Evolutionary conservation across 495 filamentous ascomycete genomes (phyloP), one percentile per base, ranked within the genome.

Genomic region (Hypoxylon perforatum): DNA sequence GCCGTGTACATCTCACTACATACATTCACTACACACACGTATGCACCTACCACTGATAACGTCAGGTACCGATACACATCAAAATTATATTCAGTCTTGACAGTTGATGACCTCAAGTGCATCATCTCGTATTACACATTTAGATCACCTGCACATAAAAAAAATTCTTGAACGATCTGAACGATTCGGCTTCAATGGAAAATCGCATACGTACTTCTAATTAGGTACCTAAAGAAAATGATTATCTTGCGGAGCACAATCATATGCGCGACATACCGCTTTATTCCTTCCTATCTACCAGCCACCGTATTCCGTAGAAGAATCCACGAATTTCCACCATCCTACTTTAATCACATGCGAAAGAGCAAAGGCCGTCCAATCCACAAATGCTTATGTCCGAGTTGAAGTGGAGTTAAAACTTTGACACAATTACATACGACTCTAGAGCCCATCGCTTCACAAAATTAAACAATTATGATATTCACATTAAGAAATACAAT

Each of bases 301-400:
- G 25, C 54, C 38, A 48, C 50, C 49, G 21, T 66, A 15, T 25
- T 39, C 50, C 49, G 21, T 66, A 15, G 57, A 66, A 65, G 45
- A 57, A 55, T 66, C 57, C 51, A 66, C 45, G 46, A 8, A 67
- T 51, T 61, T 67, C 63, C 36, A 61, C 55, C 42, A 49, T 39
- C 12, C 10, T 51, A 8, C 7, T 21, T 14, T 48, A 30, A 61
- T 53, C 58, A 61, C 58, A 46, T 61, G 39, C 11, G n/a, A n/a
- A n/a, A n/a, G n/a, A n/a, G n/a, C n/a, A n/a, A n/a, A n/a, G n/a
- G n/a, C n/a, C n/a, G n/a, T n/a, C 23, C 2, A 50, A 35, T 17
- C 23, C 2, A 10, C n/a, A 21, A 45, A 33, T 45, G 22, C 35
- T 61, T 61, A 52, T 44, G 25, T 61, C 57, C 57, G 57, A 61